A percentile compares a stretch with the other conserved stretches of the same genome.
Conservation (phyloP, 2,329 filamentous ascomycete species). For the Apiospora malaysiana region DNA sequence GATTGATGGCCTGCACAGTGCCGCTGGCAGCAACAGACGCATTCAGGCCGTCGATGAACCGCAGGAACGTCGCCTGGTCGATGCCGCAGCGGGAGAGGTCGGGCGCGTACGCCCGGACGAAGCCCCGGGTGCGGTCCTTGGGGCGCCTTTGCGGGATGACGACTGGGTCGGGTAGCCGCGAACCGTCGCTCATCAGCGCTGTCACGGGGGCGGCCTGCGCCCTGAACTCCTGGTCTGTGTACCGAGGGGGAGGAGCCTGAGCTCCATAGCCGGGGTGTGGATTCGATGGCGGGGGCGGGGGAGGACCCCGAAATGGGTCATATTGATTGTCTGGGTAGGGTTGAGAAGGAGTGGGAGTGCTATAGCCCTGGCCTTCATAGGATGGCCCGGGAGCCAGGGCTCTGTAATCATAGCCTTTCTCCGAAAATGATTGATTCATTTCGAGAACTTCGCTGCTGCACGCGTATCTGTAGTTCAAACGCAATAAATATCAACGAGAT, state of each 20-base stretch:
- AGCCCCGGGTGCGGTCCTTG: slow-evolving; percentile 31
- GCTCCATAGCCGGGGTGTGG: background rate
- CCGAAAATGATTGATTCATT: too few species aligned
- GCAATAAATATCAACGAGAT: too few species aligned
- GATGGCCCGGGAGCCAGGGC: too few species aligned
- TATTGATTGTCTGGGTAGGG: background rate
- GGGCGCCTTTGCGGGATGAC: slow-evolving; percentile 35
- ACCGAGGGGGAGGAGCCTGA: background rate
- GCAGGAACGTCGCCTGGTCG: slow-evolving; percentile 32
- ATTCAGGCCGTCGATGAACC: slow-evolving; percentile 33
- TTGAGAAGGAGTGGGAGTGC: too few species aligned
- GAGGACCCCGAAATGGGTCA: background rate
- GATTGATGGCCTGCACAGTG: slow-evolving; percentile 24
- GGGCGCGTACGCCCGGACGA: slow-evolving; percentile 35
- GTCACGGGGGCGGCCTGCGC: background rate
- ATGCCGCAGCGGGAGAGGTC: slow-evolving; percentile 31
- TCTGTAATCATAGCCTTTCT: too few species aligned
- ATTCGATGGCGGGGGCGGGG: background rate
- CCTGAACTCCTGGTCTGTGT: background rate
- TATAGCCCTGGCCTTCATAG: too few species aligned
- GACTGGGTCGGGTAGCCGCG: slow-evolving; percentile 29
- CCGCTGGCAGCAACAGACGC: slow-evolving; percentile 26
- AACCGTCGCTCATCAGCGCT: background rate
- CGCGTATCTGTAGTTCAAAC: too few species aligned
- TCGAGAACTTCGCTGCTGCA: too few species aligned